Evolutionary conservation across 768 basidiomycete species (phyloP), one percentile per base, ranked within the genome.

Genomic region (Suillus ampliporus): DNA sequence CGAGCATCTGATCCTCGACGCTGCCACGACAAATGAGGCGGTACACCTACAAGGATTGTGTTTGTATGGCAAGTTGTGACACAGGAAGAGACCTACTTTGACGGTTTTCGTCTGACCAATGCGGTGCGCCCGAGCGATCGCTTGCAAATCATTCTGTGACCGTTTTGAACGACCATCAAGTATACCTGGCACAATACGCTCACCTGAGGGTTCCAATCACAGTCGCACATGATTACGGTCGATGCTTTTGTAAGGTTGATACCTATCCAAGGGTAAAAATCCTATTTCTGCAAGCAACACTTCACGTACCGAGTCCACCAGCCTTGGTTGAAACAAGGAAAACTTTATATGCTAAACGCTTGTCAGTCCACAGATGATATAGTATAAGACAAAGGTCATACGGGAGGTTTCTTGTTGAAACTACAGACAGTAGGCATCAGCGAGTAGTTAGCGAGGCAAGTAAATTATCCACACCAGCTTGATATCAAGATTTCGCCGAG

Each of bases 171-270:
- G 21, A 74, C 75, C 19, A 34, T 34, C 13, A 19, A 15, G 5
- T 10, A 31, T 17, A 38, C 13, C 28, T 51, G 19, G 4, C 21
- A 19, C 76, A 76, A 65, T 77, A 57, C 3, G 35, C 63, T 37
- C 58, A 72, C 72, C 58, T 74, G 84, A 17, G 86, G 86, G 71
- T 87, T 87, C 85, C 86, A 87, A 51, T 86, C 85, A 0, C 81
- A 84, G 72, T 94, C 92, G 66, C 88, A 90, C 82, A 94, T 89
- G 70, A 93, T 87, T 65, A 92, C 90, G 4, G 86, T 88, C 51
- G 90, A 85, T 5, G 92, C 92, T 62, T 84, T 92, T 60, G 92
- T 92, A 56, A 94, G 81, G 69, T 94, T 94, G 76, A 94, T 92
- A 54, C 92, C 91, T 78, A 40, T 13, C 15, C 9, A 28, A 26